Conservation (phyloP, 208 protist genomes). For the Leishmania braziliensis region DNA sequence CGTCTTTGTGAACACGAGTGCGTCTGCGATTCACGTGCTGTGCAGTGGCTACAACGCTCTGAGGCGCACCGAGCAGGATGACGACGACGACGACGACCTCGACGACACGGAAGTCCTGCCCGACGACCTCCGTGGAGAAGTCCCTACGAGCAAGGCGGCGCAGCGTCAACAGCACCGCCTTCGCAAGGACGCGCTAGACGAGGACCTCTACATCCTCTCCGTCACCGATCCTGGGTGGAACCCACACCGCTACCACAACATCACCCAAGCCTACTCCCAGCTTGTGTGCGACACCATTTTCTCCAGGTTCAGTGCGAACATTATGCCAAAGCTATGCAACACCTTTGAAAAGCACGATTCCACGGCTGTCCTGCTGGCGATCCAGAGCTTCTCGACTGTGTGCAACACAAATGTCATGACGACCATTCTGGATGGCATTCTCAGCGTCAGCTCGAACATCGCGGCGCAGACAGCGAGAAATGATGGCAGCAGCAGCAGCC, state of each 20-base stretch:
- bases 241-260: slow-evolving; percentile 82
- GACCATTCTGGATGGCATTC: slow-evolving; percentile 80
- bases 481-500: neutral
- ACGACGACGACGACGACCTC: slow-evolving; percentile 47
- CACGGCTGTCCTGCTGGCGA: slow-evolving; percentile 81
- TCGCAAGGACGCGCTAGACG: slow-evolving; percentile 69
- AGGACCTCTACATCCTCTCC: slow-evolving; percentile 70
- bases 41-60: slow-evolving; percentile 75
- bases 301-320: slow-evolving; percentile 83
- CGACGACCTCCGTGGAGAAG: slow-evolving; percentile 30
- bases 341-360: slow-evolving; percentile 75
- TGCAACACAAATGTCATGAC: slow-evolving; percentile 83
- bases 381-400: slow-evolving; percentile 85
- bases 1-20: slow-evolving; percentile 71
- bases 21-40: slow-evolving; percentile 78
- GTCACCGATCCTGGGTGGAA: slow-evolving; percentile 79
- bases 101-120: slow-evolving; percentile 25
- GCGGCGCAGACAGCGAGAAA: slow-evolving; percentile 17
- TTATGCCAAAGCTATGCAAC: slow-evolving; percentile 91
- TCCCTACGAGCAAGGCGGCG: neutral
- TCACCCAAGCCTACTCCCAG: slow-evolving; percentile 61
- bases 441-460: slow-evolving; percentile 75
- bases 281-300: slow-evolving; percentile 75
- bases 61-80: slow-evolving; percentile 38
- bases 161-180: slow-evolving; percentile 6